These are phyloP conservation scores for Debaryomyces prosopidis DNA, from an alignment of 805 yeast genomes.

Conservation along the genomic window DNA sequence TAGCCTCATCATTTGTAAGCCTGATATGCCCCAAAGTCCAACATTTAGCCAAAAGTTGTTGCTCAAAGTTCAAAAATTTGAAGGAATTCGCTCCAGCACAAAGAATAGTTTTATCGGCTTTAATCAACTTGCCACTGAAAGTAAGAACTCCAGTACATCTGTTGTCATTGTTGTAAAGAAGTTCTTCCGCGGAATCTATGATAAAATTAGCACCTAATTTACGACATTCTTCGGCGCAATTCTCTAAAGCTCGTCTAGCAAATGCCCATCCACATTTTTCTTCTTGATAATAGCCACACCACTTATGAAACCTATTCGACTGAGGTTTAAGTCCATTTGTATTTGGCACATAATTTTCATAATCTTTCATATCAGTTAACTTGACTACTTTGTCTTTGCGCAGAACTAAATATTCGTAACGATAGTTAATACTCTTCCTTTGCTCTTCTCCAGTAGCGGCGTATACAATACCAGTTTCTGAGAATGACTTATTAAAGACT, in stretches of 20 bases:
- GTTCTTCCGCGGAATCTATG: constrained; percentile 19
- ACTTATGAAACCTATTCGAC: constrained; percentile 2
- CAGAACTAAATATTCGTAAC: constrained; percentile 1
- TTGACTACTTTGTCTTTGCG: constrained; percentile 1
- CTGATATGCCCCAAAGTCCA: constrained; percentile 35
- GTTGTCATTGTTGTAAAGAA: constrained; percentile 12
- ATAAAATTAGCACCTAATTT: constrained; percentile 32
- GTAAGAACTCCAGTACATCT: constrained; percentile 25
- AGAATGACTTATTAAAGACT: constrained; percentile 21
- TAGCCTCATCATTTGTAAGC: constrained; percentile 26
- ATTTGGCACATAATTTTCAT: constrained; percentile 1
- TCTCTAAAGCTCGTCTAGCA: constrained; percentile 6
- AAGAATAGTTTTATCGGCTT: constrained; percentile 31
- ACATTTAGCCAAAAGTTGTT: constrained; percentile 38
- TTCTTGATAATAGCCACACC: constrained; percentile 7
- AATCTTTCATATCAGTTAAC: constrained; percentile 1
- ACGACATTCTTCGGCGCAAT: constrained; percentile 21
- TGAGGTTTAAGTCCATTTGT: background rate
- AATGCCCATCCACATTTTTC: constrained; percentile 8
- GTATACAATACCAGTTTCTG: constrained; percentile 2
- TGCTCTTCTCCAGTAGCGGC: constrained; percentile 2
- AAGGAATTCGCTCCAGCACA: constrained; percentile 41
- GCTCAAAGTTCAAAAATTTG: constrained; percentile 23
- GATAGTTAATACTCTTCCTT: constrained; percentile 2
- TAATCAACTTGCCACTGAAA: constrained; percentile 20